Conservation (phyloP, 2,329 filamentous ascomycete genomes). For the Aspergillus udagawae region DNA sequence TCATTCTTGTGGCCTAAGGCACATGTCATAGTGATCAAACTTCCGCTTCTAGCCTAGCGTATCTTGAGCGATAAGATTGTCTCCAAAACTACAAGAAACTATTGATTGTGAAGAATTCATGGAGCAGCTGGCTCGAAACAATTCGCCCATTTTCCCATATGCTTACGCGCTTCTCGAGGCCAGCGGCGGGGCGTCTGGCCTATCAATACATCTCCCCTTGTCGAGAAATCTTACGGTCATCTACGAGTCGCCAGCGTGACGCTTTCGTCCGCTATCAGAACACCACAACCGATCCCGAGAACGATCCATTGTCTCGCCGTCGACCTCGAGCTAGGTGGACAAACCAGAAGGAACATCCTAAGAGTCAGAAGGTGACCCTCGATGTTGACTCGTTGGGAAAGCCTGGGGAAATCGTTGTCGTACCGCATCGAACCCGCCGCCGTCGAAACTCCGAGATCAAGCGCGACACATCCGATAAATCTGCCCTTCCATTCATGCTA, state of each 20-base stretch:
- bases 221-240: constrained; percentile 3
- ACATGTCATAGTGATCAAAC: background rate
- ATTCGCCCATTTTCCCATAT: constrained; percentile 16
- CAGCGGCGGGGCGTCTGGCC: constrained; percentile 19
- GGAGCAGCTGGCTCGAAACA: background rate
- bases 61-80: background rate
- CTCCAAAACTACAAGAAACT: constrained; percentile 3
- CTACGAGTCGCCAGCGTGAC: constrained; percentile 8
- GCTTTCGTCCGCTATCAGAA: constrained; percentile 18
- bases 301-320: background rate
- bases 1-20: background rate
- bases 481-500: constrained; percentile 21
- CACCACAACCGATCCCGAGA: constrained; percentile 7
- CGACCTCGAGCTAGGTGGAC: constrained; percentile 3
- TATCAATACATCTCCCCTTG: constrained; percentile 11
- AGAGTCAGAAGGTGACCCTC: constrained; percentile 19
- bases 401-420: constrained; percentile 35
- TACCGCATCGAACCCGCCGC: constrained; percentile 23
- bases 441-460: constrained; percentile 6
- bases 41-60: constrained; percentile 1
- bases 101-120: background rate
- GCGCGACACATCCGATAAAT: constrained; percentile 5
- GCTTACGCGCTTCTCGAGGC: constrained; percentile 21
- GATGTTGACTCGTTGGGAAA: constrained; percentile 33
- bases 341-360: background rate